These are phyloP conservation scores for Saccharomyces hybrid DNA, from an alignment of 1,139 yeast species.

Conservation along the genomic window DNA sequence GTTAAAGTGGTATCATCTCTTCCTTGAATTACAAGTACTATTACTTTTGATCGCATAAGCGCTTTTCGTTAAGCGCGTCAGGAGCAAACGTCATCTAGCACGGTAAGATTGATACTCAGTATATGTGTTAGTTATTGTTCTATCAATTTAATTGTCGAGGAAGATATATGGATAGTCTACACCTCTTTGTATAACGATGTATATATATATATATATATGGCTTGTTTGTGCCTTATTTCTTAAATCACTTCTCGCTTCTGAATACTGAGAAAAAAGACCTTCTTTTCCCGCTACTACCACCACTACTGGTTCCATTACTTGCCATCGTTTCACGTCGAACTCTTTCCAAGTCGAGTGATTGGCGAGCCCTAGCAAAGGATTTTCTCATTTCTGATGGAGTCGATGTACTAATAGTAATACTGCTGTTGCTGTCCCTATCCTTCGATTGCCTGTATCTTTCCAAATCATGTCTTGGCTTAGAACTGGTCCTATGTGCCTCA, in stretches of 20 bases:
- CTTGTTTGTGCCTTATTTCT: background rate
- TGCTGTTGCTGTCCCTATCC: constrained; percentile 13
- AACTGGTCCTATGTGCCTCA: constrained; percentile 1
- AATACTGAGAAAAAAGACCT: constrained; percentile 23
- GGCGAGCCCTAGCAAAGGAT: constrained; percentile 23
- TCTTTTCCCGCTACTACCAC: constrained; percentile 19
- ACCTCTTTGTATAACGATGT: background rate
- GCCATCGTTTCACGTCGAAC: constrained; percentile 20
- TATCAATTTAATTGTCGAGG: background rate
- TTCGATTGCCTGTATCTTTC: constrained; percentile 13
- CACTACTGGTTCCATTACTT: constrained; percentile 9
- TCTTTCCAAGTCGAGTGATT: constrained; percentile 26
- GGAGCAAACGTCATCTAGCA: background rate
- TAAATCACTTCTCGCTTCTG: constrained; percentile 3
- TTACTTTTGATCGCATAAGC: background rate
- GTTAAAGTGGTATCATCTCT: background rate
- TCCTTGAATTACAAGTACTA: background rate
- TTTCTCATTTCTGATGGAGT: constrained; percentile 14
- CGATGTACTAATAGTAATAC: constrained; percentile 12
- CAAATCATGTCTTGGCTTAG: constrained; percentile 12
- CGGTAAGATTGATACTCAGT: background rate
- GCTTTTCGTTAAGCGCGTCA: background rate
- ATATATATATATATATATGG: background rate
- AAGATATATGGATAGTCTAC: background rate
- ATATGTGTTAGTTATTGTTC: background rate